Conservation (phyloP, 768 basidiomycete species). For the Xerocomus brunneocitrinus region DNA sequence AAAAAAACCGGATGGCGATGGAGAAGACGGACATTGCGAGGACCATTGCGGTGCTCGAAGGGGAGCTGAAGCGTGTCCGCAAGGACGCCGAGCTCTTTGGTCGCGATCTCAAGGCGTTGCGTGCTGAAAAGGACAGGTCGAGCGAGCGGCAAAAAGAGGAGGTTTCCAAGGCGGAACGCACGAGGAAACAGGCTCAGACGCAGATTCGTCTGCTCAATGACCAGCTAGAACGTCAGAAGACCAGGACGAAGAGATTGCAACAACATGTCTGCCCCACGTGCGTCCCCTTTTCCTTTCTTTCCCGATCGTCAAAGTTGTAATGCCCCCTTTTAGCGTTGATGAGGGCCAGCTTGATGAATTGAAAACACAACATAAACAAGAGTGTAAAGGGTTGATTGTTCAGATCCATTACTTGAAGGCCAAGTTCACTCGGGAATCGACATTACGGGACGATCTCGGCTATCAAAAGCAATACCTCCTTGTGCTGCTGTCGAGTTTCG, state of each 20-base stretch:
- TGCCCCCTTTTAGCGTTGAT: conserved; percentile 37
- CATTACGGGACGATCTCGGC: conserved; percentile 67
- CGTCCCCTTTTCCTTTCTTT: conserved; percentile 23
- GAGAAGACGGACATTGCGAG: conserved; percentile 64
- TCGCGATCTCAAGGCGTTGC: conserved; percentile 64
- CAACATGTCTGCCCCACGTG: conserved; percentile 60
- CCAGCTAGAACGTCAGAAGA: conserved; percentile 53
- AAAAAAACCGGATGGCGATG: conserved; percentile 55
- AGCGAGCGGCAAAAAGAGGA: conserved; percentile 56
- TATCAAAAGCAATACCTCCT: conserved; percentile 90
- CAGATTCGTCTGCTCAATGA: conserved; percentile 65
- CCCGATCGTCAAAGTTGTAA: neutral
- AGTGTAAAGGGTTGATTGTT: conserved; percentile 86
- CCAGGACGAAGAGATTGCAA: conserved; percentile 36
- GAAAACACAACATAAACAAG: conserved; percentile 69
- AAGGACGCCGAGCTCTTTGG: conserved; percentile 76
- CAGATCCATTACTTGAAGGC: conserved; percentile 92
- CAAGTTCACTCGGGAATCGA: conserved; percentile 81
- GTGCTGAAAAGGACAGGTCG: conserved; percentile 61
- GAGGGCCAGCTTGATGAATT: conserved; percentile 49
- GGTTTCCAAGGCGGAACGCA: conserved; percentile 49
- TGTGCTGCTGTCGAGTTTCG: conserved; percentile 61
- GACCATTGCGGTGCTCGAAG: conserved; percentile 64
- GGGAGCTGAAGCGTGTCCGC: conserved; percentile 70
- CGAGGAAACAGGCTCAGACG: conserved; percentile 62